Percentiles rank a stretch among this genome's conserved stretches.
Conservation (phyloP, 441 rosid genomes). For the Syzygium syzygioides region DNA sequence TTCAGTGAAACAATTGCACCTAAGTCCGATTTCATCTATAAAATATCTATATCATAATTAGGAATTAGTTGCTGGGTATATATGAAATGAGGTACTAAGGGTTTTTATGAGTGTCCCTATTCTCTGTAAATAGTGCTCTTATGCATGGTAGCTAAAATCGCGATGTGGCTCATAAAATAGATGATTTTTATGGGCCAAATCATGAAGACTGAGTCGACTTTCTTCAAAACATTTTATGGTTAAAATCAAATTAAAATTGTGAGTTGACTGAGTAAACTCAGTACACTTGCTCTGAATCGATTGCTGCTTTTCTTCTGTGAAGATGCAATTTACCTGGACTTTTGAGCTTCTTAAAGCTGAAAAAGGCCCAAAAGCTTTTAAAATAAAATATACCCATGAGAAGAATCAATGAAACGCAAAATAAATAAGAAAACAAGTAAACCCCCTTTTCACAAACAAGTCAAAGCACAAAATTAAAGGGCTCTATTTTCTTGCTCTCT, state of each 20-base stretch:
- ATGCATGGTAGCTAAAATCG: not conserved
- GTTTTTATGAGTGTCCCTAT: not conserved
- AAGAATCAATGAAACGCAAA: not conserved
- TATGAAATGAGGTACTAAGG: not conserved
- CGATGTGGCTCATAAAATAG: not conserved
- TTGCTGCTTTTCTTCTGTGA: not conserved
- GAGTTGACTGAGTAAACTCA: not conserved
- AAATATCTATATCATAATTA: not conserved
- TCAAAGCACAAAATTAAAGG: not conserved
- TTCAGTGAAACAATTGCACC: not conserved
- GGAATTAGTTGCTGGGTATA: not conserved
- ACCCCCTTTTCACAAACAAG: not conserved
- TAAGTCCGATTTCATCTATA: not conserved
- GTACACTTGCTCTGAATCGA: not conserved
- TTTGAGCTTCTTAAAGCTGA: not conserved
- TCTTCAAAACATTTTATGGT: not conserved
- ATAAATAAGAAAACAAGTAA: not conserved
- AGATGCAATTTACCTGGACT: not conserved
- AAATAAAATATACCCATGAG: not conserved
- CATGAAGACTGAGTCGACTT: not conserved
- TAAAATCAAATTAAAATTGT: not conserved
- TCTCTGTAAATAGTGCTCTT: not conserved
- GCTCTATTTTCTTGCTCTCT: not conserved
- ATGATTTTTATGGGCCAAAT: not conserved
- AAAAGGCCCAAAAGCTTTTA: not conserved